A percentile compares a stretch with the other conserved stretches of the same genome.
Evolutionary conservation across 805 yeast genomes (phyloP).

Genomic region (Kuraishia ogatae): DNA sequence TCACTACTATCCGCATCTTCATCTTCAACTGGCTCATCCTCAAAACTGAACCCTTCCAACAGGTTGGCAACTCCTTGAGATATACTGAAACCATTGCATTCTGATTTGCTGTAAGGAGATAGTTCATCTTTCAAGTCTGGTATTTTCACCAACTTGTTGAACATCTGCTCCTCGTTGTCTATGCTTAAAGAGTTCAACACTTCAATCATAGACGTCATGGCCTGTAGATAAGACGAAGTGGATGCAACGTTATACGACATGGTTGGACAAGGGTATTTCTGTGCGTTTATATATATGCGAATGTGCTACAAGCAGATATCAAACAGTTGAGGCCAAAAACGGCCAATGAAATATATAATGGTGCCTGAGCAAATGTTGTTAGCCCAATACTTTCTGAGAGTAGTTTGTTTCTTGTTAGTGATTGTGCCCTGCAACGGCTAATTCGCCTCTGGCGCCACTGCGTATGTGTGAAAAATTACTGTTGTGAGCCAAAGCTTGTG

Average conservation of each 20-base stretch:
- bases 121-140: slow-evolving; percentile 25
- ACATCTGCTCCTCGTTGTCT: slow-evolving; percentile 11
- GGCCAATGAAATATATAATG: too few species aligned
- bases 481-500: too few species aligned
- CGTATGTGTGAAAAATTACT: too few species aligned
- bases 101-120: slow-evolving; percentile 10
- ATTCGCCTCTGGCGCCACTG: too few species aligned
- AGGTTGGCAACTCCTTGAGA: slow-evolving; percentile 10
- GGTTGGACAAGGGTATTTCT: too few species aligned
- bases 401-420: too few species aligned
- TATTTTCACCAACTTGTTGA: slow-evolving; percentile 7
- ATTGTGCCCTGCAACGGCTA: too few species aligned
- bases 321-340: too few species aligned
- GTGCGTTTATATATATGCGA: too few species aligned
- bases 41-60: slow-evolving; percentile 10
- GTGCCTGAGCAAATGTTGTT: too few species aligned
- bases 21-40: neutral
- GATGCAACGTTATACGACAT: slow-evolving; percentile 54
- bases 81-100: slow-evolving; percentile 4
- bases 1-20: neutral
- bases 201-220: slow-evolving; percentile 65
- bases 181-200: slow-evolving; percentile 26
- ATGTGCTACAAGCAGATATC: too few species aligned
- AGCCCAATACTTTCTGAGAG: too few species aligned
- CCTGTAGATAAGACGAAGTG: slow-evolving; percentile 69